Percentiles rank a stretch among this genome's conserved stretches.
Conservation (phyloP, 75 land plant species). For the Chamaecyparis obtusa region DNA sequence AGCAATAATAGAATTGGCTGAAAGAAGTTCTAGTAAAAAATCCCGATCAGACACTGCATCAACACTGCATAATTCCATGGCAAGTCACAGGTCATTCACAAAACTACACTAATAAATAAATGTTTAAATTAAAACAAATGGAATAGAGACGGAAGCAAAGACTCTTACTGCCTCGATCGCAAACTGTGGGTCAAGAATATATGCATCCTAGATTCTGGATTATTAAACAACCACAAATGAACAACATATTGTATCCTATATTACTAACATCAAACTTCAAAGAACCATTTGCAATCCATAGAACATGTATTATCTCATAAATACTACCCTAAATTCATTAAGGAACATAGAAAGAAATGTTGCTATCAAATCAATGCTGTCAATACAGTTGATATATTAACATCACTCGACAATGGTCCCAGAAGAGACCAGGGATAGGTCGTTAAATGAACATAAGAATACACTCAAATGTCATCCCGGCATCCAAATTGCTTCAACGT, state of each 20-base stretch:
- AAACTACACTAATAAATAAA: not conserved
- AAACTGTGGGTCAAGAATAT: not conserved
- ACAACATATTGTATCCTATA: not conserved
- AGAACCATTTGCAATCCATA: not conserved
- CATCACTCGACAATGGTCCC: not conserved
- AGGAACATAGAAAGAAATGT: not conserved
- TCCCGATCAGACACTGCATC: slow-evolving; percentile 99
- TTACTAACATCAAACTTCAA: not conserved
- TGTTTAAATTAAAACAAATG: not conserved
- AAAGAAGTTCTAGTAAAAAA: slow-evolving; percentile 87
- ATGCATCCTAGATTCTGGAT: not conserved
- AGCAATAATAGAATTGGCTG: slow-evolving; percentile 85
- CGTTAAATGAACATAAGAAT: not conserved
- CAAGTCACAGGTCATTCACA: not conserved
- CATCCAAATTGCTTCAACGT: not conserved
- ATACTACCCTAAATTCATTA: not conserved
- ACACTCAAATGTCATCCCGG: not conserved
- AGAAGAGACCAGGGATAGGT: not conserved
- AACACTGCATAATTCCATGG: slow-evolving; percentile 51
- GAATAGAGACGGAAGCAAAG: not conserved
- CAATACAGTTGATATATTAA: not conserved
- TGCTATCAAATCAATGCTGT: not conserved
- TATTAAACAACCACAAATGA: not conserved
- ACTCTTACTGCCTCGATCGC: not conserved
- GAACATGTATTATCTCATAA: not conserved